Evolutionary conservation across 805 yeast genomes (phyloP).

Genomic region (Ogataea allantospora): DNA sequence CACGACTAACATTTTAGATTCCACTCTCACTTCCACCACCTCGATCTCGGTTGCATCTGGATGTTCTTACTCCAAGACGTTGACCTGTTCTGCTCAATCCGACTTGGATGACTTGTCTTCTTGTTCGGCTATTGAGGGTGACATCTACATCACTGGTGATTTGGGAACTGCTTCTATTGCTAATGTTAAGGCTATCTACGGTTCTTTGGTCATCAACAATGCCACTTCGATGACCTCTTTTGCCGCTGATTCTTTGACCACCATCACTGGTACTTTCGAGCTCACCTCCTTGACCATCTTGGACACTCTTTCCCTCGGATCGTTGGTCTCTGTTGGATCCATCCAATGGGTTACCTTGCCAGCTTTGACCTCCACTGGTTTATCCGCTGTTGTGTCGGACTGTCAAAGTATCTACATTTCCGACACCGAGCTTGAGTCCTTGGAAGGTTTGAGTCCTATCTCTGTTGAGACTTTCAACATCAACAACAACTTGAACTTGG

Average conservation of each 20-base stretch:
- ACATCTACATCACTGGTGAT: constrained; percentile 65
- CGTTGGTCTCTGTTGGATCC: constrained; percentile 77
- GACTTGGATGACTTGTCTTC: constrained; percentile 71
- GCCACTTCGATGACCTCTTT: constrained; percentile 62
- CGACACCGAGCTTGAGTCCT: constrained; percentile 67
- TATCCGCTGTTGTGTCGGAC: constrained; percentile 66
- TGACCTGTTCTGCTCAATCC: constrained; percentile 75
- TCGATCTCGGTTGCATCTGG: constrained; percentile 50
- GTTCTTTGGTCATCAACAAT: constrained; percentile 66
- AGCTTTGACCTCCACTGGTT: constrained; percentile 68
- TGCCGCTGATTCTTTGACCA: constrained; percentile 75
- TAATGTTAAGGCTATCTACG: constrained; percentile 74
- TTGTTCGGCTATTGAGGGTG: constrained; percentile 82
- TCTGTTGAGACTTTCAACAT: constrained; percentile 62
- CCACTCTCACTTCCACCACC: constrained; percentile 54
- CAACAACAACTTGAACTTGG: constrained; percentile 86
- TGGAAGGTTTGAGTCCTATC: constrained; percentile 59
- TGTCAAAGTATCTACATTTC: constrained; percentile 70
- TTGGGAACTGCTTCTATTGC: constrained; percentile 65
- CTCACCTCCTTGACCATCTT: constrained; percentile 66
- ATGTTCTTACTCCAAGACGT: constrained; percentile 60
- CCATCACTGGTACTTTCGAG: constrained; percentile 68
- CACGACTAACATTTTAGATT: constrained; percentile 33
- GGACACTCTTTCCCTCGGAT: constrained; percentile 68
- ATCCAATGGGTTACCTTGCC: constrained; percentile 83